These are phyloP conservation scores for Hygrophoropsis aurantiaca DNA, from an alignment of 768 basidiomycete genomes.

Conservation along the genomic window DNA sequence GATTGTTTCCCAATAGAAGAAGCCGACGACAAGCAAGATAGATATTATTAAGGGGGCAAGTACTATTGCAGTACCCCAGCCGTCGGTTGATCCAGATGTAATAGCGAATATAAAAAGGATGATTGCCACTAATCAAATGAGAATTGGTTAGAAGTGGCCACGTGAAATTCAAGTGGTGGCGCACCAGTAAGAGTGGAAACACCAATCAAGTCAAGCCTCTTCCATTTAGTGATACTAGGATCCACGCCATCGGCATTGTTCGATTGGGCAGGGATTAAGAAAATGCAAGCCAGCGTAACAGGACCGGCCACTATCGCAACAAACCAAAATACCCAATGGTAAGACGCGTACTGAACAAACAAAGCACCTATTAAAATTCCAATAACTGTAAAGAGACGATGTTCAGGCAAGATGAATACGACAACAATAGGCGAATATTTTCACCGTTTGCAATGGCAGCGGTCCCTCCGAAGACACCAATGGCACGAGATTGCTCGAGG, in stretches of 20 bases:
- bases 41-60: slow-evolving; percentile 48
- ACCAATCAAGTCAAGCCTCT: slow-evolving; percentile 38
- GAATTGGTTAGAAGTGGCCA: neutral
- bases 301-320: slow-evolving; percentile 38
- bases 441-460: slow-evolving; percentile 47
- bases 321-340: slow-evolving; percentile 54
- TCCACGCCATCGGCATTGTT: slow-evolving; percentile 4
- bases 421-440: neutral
- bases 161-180: neutral
- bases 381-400: slow-evolving; percentile 26
- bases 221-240: slow-evolving; percentile 17
- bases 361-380: slow-evolving; percentile 46
- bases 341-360: slow-evolving; percentile 41
- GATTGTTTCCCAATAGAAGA: slow-evolving; percentile 52
- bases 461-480: slow-evolving; percentile 45
- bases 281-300: slow-evolving; percentile 28
- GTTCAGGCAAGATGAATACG: neutral
- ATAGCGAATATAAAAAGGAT: slow-evolving; percentile 43
- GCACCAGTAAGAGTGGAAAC: slow-evolving; percentile 39
- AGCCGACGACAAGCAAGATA: slow-evolving; percentile 35
- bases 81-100: slow-evolving; percentile 46
- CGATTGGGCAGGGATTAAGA: slow-evolving; percentile 33
- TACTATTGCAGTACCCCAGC: slow-evolving; percentile 50
- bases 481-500: slow-evolving; percentile 44
- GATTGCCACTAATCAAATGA: slow-evolving; percentile 27